A percentile compares a stretch with the other conserved stretches of the same genome.
phyloP scores from a whole-genome alignment of 345 rosid genomes.

The Gynandropsis gynandra region DNA sequence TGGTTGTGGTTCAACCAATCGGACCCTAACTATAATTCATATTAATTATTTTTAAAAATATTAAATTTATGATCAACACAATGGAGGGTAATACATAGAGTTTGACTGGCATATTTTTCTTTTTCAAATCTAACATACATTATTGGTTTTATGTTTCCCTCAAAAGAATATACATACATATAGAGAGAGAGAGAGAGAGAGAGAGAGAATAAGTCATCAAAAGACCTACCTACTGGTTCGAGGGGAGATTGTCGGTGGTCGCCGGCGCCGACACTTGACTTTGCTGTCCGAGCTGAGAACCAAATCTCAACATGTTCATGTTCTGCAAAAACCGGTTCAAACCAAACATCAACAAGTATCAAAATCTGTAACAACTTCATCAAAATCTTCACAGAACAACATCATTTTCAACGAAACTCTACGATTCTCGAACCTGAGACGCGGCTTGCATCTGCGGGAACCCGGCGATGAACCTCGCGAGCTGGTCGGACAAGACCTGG shows the following conservation, averaged over 20 bases:
- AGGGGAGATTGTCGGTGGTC: constrained; percentile 29
- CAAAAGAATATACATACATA: too few relatives aligned
- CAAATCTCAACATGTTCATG: constrained; percentile 42
- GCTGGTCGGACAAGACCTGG: constrained; percentile 36
- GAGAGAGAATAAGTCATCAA: too few relatives aligned
- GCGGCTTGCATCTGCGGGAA: constrained; percentile 42
- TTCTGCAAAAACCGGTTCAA: constrained; percentile 48
- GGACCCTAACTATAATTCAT: too few relatives aligned
- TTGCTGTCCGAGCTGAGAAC: constrained; percentile 32
- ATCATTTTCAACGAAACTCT: neutral
- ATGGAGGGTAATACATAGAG: too few relatives aligned
- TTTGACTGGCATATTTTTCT: too few relatives aligned
- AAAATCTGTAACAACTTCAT: too few relatives aligned
- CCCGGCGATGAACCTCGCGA: constrained; percentile 36
- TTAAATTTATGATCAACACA: too few relatives aligned
- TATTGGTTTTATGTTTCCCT: too few relatives aligned
- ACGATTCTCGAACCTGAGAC: constrained; percentile 38
- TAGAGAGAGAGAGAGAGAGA: too few relatives aligned
- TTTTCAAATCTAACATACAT: too few relatives aligned
- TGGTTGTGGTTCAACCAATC: too few relatives aligned
- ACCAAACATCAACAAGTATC: neutral
- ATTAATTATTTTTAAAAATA: too few relatives aligned
- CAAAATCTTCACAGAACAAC: neutral
- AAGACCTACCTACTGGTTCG: constrained; percentile 25
- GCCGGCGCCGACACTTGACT: constrained; percentile 26